A percentile compares a stretch with the other conserved stretches of the same genome.
These are phyloP conservation scores for Rhodotorula kratochvilovae DNA, from an alignment of 768 basidiomycete genomes.

Conservation along the genomic window DNA sequence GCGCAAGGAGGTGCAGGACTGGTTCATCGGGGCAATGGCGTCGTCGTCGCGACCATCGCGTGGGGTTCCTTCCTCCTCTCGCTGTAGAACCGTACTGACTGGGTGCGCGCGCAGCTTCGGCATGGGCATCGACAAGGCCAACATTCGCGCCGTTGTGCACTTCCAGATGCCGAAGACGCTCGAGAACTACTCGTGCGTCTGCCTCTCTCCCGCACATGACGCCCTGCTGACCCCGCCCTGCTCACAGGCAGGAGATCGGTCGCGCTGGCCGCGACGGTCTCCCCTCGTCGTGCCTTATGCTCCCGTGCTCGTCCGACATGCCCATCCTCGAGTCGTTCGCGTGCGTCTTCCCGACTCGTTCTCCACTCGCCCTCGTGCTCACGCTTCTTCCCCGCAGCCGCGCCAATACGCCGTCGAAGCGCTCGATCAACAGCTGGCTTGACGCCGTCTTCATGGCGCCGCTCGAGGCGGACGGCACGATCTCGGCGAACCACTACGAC, in stretches of 20 bases:
- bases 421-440: slow-evolving; percentile 38
- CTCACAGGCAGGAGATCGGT: slow-evolving; percentile 74
- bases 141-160: slow-evolving; percentile 85
- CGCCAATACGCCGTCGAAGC: slow-evolving; percentile 53
- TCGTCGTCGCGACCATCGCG: slow-evolving; percentile 81
- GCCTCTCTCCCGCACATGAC: slow-evolving; percentile 62
- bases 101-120: slow-evolving; percentile 62
- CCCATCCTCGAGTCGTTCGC: slow-evolving; percentile 54
- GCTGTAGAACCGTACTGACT: slow-evolving; percentile 17
- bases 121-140: slow-evolving; percentile 84
- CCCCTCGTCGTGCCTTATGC: slow-evolving; percentile 53
- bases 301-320: slow-evolving; percentile 52
- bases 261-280: slow-evolving; percentile 88
- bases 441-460: slow-evolving; percentile 26
- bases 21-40: slow-evolving; percentile 67
- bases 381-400: slow-evolving; percentile 40
- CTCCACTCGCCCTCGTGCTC: no score
- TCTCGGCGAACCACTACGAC: slow-evolving; percentile 33
- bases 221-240: slow-evolving; percentile 16
- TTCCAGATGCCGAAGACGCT: slow-evolving; percentile 57
- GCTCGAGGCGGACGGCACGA: slow-evolving; percentile 27
- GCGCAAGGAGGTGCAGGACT: slow-evolving; percentile 54
- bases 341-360: slow-evolving; percentile 5
- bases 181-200: slow-evolving; percentile 54
- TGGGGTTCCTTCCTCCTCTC: slow-evolving; percentile 49